Percentiles rank a stretch among this genome's conserved stretches.
Conservation (phyloP, 2,329 filamentous ascomycete genomes). For the Penicillium paneum region DNA sequence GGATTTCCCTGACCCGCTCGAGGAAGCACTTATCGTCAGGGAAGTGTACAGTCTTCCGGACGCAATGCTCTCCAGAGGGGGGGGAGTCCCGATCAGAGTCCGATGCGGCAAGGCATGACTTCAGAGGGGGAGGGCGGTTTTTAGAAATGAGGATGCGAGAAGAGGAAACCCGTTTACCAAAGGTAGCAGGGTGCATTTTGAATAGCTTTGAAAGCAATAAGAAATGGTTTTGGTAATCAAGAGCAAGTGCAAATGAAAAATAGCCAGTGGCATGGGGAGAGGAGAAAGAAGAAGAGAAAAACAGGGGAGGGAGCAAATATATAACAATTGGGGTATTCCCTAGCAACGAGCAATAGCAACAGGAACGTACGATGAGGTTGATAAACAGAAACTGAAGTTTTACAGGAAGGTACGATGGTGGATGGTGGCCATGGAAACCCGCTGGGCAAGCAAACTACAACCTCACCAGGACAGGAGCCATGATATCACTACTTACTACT, state of each 20-base stretch:
- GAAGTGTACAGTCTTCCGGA: constrained; percentile 1
- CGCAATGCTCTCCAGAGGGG: not conserved
- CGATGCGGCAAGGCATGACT: not conserved
- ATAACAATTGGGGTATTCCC: not conserved
- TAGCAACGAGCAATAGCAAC: not conserved
- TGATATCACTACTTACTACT: not conserved
- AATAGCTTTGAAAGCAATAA: not conserved
- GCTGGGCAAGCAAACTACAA: not conserved
- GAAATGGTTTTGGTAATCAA: not conserved
- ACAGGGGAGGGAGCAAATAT: not conserved
- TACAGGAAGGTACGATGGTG: not conserved
- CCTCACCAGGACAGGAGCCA: not conserved
- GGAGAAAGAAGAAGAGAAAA: not conserved
- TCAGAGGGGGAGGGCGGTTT: not conserved
- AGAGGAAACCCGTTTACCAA: not conserved
- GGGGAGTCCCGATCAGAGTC: not conserved
- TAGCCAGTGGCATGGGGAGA: constrained; percentile 7
- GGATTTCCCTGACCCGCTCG: not conserved
- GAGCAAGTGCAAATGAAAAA: not conserved
- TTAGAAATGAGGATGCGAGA: not conserved
- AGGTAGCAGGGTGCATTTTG: not conserved
- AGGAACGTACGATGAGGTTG: not conserved
- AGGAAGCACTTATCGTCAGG: not conserved
- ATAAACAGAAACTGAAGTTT: not conserved
- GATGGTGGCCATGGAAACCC: not conserved